These are phyloP conservation scores for Hordeum marinum DNA, from an alignment of 176 grass and related monocot species.

Conservation along the genomic window DNA sequence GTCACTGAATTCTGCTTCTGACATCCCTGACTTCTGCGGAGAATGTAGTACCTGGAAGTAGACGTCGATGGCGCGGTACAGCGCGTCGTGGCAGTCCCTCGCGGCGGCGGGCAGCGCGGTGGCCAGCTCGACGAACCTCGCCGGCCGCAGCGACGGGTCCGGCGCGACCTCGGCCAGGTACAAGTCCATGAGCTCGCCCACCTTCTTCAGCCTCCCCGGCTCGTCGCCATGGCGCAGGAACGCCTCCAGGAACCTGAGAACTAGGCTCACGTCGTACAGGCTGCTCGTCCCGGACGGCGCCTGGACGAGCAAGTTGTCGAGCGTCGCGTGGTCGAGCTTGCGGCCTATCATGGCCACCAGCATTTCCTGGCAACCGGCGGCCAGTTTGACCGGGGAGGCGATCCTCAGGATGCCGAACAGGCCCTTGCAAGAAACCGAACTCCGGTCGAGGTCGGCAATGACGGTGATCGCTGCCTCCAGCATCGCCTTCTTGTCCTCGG, in stretches of 20 bases:
- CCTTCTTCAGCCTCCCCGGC: conserved; percentile 53
- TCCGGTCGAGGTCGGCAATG: conserved; percentile 54
- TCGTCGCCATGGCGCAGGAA: conserved; percentile 40
- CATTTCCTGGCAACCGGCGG: conserved; percentile 21
- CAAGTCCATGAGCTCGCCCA: conserved; percentile 59
- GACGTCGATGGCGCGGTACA: conserved; percentile 85
- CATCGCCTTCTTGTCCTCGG: conserved; percentile 53
- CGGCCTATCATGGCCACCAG: conserved; percentile 78
- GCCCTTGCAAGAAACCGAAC: conserved; percentile 67
- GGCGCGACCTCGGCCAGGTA: conserved; percentile 92
- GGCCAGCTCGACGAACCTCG: conserved; percentile 61
- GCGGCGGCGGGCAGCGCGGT: conserved; percentile 54
- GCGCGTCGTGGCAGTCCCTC: conserved; percentile 80
- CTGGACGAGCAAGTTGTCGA: conserved; percentile 86
- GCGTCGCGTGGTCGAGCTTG: conserved; percentile 75
- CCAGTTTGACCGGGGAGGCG: conserved; percentile 45
- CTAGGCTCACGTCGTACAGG: conserved; percentile 70
- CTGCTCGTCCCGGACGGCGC: conserved; percentile 38
- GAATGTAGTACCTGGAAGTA: conserved; percentile 72
- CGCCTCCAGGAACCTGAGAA: conserved; percentile 62
- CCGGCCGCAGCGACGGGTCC: conserved; percentile 62
- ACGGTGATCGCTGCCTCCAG: conserved; percentile 41
- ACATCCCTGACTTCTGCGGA: background rate
- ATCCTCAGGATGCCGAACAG: conserved; percentile 83
- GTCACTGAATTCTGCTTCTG: too few relatives aligned